Base-by-base conservation (phyloP, 345 rosid species). In the sweet orange (Citrus sinensis) region DNA sequence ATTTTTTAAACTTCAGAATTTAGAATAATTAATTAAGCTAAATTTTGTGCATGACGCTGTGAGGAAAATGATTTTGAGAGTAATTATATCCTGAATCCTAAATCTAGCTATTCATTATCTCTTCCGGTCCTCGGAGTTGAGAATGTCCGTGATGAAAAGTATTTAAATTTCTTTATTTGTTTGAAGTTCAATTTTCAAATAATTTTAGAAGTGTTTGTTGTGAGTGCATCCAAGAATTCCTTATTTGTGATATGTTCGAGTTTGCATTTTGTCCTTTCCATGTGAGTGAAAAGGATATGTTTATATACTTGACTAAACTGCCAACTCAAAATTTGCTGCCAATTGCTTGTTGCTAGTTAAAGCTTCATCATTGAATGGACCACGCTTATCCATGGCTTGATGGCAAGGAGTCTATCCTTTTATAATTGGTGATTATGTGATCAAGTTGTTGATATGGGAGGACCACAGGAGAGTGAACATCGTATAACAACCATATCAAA, bases 261-360 rank as follows among this genome's bases (percentile, higher is more conserved):
- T 59, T 73, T 37, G 25, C 49, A 4, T 11, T 59, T 29, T 30
- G 62, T 64, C 22, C 9, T 30, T 32, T 17, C 68, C 56, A 1
- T 27, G 30, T 20, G 65, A 64, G 63, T 49, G 13, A 11, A 64
- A 20, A 46, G 51, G 30, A 30, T n/a, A 22, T 42, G 51, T 27
- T 67, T 39, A 56, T 58, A n/a, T 46, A 17, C n/a, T 70, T 46
- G 10, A 34, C 35, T 14, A 77, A 67, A 56, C 37, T 27, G 58
- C 39, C 75, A 67, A 58, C 71, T 58, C 63, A 29, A 77, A 73
- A 54, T 68, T 24, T 51, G 83, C 67, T 24, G 64, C 74, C 73
- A n/a, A 64, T 64, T 40, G 65, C n/a, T 76, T 67, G 63, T 71
- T 75, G n/a, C 40, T 34, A 4, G 35, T 49, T 70, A 7, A 62